Base-by-base conservation (phyloP, 345 rosid genomes). In the Physaria fendleri region DNA sequence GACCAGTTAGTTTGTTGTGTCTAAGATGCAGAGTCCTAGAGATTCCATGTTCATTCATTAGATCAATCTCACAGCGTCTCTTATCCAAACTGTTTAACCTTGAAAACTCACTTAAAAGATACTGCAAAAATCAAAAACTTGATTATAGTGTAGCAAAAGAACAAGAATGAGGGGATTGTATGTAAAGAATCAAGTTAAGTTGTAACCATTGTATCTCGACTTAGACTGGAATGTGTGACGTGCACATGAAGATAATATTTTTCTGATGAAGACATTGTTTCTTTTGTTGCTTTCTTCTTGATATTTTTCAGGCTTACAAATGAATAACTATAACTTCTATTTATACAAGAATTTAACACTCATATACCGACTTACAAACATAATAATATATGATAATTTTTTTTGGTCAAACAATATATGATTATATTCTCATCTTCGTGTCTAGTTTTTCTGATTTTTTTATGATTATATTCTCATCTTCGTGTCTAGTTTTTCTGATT, bases 1-100 rank as follows among this genome's bases (percentile, higher is more conserved):
- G 65, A 35, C 66, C 61, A 42, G 60, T 33, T 6, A 0, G 2
- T 59, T 15, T 42, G 54, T 52, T 68, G 72, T 68, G 47, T 50
- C 55, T 25, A 9, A 59, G 55, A 42, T 22, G 37, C 24, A 68
- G 12, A 24, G 66, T 68, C 72, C 33, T 42, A 17, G 54, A 25
- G 13, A 25, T 68, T 5, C 28, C 61, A 42, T 51, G 6, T 51
- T 51, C 41, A 37, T 68, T 15, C 13, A 2, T 20, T 3, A 68
- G 54, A 43, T 41, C 66, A 33, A 68, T 51, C 20, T 42, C 47
- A 33, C 72, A 60, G 0, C 5, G 15, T 40, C 60, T 68, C 4
- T 5, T 11, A 24, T 17, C 47, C 47, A 68, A 35, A 51, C 60
- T 55, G 59, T 68, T 68, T 5, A 32, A 7, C 48, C 33, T 59